Percentiles rank a stretch among this genome's conserved stretches.
These are phyloP conservation scores for Picochlorum sp. DNA, from an alignment of 139 green algal species.

Conservation along the genomic window DNA sequence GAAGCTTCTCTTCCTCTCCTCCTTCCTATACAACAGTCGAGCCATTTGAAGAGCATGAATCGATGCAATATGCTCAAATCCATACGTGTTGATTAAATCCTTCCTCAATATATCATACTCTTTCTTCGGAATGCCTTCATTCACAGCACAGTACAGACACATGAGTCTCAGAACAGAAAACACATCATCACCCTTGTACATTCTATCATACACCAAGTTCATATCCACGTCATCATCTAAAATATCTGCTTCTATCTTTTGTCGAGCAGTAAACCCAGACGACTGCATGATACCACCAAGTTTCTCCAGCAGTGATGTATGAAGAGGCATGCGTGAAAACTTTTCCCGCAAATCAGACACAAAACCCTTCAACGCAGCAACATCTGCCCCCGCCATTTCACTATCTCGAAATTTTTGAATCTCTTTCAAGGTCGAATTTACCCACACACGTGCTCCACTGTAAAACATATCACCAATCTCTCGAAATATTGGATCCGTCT, in stretches of 20 bases:
- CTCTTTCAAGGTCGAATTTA: slow-evolving; percentile 29
- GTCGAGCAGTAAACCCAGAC: slow-evolving; percentile 20
- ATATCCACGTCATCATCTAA: slow-evolving; percentile 28
- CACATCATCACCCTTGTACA: slow-evolving; percentile 49
- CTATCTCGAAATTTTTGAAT: slow-evolving; percentile 34
- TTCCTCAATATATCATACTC: slow-evolving; percentile 58
- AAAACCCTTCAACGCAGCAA: slow-evolving; percentile 24
- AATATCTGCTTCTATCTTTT: slow-evolving; percentile 26
- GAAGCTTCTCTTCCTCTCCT: slow-evolving; percentile 8
- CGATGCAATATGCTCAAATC: slow-evolving; percentile 75
- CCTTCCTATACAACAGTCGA: slow-evolving; percentile 11
- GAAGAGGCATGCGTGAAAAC: slow-evolving; percentile 28
- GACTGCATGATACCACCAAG: slow-evolving; percentile 13
- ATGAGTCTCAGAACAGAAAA: slow-evolving; percentile 74
- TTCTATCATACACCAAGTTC: slow-evolving; percentile 45
- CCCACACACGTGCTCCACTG: slow-evolving; percentile 18
- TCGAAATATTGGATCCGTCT: slow-evolving; percentile 49
- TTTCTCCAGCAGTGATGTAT: slow-evolving; percentile 27
- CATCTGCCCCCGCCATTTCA: slow-evolving; percentile 27
- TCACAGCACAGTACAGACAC: slow-evolving; percentile 52
- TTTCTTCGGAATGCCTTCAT: slow-evolving; percentile 63
- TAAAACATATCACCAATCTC: slow-evolving; percentile 52
- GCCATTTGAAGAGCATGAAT: slow-evolving; percentile 34
- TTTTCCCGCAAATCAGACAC: slow-evolving; percentile 30
- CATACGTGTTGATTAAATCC: slow-evolving; percentile 77